Conservation (phyloP, 2,329 filamentous ascomycete species). For the Ascochyta fabae region DNA sequence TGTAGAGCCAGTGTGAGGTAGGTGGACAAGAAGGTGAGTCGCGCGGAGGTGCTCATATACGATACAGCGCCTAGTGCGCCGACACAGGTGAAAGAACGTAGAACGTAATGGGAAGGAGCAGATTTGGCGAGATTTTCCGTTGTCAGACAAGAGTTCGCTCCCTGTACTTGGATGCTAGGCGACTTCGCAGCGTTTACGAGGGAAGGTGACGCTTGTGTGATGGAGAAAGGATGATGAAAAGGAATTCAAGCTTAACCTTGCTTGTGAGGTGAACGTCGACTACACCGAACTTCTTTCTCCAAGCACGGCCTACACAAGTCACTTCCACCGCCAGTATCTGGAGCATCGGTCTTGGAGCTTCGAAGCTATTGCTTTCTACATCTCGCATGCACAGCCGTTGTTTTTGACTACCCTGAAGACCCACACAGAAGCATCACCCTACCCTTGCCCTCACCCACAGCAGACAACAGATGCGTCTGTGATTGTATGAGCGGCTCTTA, state of each 20-base stretch:
- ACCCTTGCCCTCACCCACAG: background rate
- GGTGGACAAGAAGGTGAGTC: background rate
- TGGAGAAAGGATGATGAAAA: background rate
- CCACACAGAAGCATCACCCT: too few species aligned
- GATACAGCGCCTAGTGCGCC: background rate
- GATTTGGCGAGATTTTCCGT: background rate
- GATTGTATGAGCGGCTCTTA: background rate
- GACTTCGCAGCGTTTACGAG: background rate
- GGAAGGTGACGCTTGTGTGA: background rate
- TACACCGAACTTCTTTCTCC: background rate
- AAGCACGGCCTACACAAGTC: background rate
- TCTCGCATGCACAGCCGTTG: too few species aligned
- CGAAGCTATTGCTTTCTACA: too few species aligned
- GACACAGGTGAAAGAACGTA: conserved; percentile 1
- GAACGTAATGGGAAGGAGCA: background rate
- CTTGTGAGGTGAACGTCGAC: background rate
- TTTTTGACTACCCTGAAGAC: too few species aligned
- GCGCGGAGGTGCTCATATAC: background rate
- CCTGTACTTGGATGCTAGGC: background rate
- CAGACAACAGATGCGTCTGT: background rate
- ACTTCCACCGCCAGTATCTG: background rate
- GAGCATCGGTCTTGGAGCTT: background rate
- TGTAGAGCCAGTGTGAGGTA: background rate
- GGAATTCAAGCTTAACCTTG: background rate
- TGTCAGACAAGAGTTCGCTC: background rate